Conservation (phyloP, 306 rosid species). For the Astragalus glycyphyllos region DNA sequence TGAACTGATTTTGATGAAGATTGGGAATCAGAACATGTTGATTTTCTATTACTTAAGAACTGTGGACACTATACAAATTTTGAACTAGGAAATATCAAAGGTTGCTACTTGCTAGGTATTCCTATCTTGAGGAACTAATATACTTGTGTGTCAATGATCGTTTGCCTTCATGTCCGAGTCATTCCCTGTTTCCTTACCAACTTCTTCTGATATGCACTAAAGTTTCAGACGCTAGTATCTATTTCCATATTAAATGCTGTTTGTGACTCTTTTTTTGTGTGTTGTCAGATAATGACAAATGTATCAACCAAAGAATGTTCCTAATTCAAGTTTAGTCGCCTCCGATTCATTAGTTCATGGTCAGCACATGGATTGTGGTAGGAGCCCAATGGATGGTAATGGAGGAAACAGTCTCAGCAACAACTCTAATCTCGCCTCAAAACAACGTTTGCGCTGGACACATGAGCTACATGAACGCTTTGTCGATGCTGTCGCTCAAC, state of each 20-base stretch:
- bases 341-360: conserved; percentile 65
- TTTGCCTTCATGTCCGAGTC: not conserved
- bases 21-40: conserved; percentile 16
- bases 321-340: conserved; percentile 57
- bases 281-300: conserved; percentile 67
- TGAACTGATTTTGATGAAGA: conserved; percentile 29
- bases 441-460: conserved; percentile 95
- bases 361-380: conserved; percentile 60
- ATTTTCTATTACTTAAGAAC: conserved; percentile 18
- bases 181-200: conserved; percentile 1
- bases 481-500: conserved; percentile 96
- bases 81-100: conserved; percentile 13
- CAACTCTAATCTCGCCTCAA: conserved; percentile 76
- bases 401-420: conserved; percentile 68
- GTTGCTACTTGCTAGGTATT: conserved; percentile 32
- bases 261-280: conserved; percentile 31
- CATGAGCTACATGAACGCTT: conserved; percentile 96
- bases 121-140: conserved; percentile 14
- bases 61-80: not conserved
- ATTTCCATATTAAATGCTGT: conserved; percentile 38
- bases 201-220: conserved; percentile 27
- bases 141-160: not conserved
- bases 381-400: conserved; percentile 70
- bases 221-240: conserved; percentile 25
- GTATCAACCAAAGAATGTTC: conserved; percentile 66